Percentiles rank a stretch among this genome's conserved stretches.
phyloP scores from a whole-genome alignment of 768 basidiomycete species.

The Amanita molliuscula region DNA sequence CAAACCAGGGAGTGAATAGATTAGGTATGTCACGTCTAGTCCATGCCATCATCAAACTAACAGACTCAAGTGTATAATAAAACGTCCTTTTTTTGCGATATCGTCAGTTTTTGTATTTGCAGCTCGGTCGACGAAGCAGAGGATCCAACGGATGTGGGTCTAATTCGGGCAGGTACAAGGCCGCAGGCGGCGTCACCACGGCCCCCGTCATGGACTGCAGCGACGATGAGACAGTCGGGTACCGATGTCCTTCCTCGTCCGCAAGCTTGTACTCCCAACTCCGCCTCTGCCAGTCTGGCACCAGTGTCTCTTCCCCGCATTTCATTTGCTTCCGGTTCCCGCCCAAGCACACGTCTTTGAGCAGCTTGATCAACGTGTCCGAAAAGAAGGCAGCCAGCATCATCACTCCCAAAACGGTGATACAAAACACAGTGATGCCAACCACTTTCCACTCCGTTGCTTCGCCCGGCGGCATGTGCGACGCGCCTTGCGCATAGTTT shows the following conservation, averaged over 20 bases:
- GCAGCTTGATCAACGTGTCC: constrained; percentile 59
- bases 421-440: constrained; percentile 54
- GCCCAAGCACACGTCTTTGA: constrained; percentile 38
- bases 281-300: constrained; percentile 54
- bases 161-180: constrained; percentile 15
- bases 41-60: not conserved
- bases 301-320: constrained; percentile 39
- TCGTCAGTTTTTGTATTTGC: not conserved
- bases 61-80: not conserved
- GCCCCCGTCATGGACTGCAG: constrained; percentile 25
- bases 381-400: constrained; percentile 57
- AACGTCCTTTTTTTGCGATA: not conserved
- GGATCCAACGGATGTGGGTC: constrained; percentile 27
- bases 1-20: constrained; percentile 9
- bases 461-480: constrained; percentile 28
- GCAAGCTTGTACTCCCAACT: constrained; percentile 48
- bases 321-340: constrained; percentile 16
- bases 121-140: constrained; percentile 21
- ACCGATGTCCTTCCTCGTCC: constrained; percentile 35
- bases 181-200: constrained; percentile 7
- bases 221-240: constrained; percentile 29
- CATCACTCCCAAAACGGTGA: constrained; percentile 44
- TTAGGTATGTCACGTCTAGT: constrained; percentile 5
- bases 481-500: constrained; percentile 9
- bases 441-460: constrained; percentile 58